phyloP scores from a whole-genome alignment of 768 basidiomycete genomes.

The Agrocybe praecox region DNA sequence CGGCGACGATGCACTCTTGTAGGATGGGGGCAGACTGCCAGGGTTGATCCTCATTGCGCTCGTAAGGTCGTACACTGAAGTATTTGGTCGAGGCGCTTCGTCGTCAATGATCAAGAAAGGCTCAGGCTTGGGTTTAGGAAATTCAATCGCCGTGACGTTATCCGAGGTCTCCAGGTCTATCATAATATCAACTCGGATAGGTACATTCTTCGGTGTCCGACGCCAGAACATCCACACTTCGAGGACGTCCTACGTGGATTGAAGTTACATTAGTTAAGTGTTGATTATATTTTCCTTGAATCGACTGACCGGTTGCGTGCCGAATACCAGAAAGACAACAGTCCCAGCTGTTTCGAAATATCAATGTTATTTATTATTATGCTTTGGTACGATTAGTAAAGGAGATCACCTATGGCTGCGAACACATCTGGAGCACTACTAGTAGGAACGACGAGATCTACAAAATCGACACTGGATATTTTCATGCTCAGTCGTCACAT shows the following conservation, averaged over 20 bases:
- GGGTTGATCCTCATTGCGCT: not conserved
- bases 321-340: conserved; percentile 38
- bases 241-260: conserved; percentile 29
- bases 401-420: conserved; percentile 31
- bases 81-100: not conserved
- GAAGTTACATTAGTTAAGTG: not conserved
- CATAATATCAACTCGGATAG: not conserved
- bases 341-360: conserved; percentile 27
- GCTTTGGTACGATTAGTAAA: not conserved
- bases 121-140: not conserved
- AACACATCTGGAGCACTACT: conserved; percentile 31
- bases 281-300: not conserved
- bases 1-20: not conserved
- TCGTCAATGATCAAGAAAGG: not conserved
- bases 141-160: not conserved
- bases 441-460: conserved; percentile 23
- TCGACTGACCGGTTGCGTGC: conserved; percentile 32
- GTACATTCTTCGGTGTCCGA: not conserved
- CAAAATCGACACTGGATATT: conserved; percentile 27
- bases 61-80: not conserved
- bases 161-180: not conserved
- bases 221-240: conserved; percentile 36
- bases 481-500: not conserved
- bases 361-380: not conserved
- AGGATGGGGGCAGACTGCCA: not conserved